These are phyloP conservation scores for Sherardia arvensis DNA, from an alignment of 257 asterid genomes.

Conservation along the genomic window DNA sequence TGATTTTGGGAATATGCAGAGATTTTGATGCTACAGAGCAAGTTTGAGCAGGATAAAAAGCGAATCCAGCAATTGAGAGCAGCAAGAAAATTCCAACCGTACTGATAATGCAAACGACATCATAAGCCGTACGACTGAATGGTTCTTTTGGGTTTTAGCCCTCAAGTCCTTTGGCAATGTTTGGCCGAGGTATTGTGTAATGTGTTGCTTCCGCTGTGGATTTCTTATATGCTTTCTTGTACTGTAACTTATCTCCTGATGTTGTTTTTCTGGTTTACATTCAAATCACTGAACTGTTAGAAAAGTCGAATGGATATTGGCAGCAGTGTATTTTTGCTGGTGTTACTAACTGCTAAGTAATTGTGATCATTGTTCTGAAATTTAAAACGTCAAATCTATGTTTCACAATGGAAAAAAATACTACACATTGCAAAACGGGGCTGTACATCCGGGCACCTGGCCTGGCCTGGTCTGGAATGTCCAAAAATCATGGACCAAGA, in stretches of 20 bases:
- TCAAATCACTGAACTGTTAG: not conserved
- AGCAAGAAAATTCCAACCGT: slow-evolving; percentile 79
- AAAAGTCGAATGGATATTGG: not conserved
- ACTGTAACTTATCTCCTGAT: not conserved
- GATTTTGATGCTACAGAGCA: slow-evolving; percentile 78
- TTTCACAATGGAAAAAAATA: no score
- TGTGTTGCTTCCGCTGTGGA: not conserved
- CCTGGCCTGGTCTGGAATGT: no score
- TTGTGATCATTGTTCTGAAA: not conserved
- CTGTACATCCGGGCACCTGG: no score
- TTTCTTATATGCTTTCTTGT: not conserved
- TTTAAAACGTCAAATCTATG: no score
- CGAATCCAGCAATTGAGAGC: slow-evolving; percentile 87
- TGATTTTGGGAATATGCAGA: slow-evolving; percentile 37
- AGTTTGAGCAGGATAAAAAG: slow-evolving; percentile 89
- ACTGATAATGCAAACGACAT: slow-evolving; percentile 20
- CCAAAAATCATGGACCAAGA: no score
- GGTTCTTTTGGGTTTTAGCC: no score
- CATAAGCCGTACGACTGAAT: not conserved
- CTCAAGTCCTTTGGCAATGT: not conserved
- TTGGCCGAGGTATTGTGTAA: not conserved
- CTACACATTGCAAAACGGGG: no score
- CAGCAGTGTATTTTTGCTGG: not conserved
- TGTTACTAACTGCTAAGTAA: not conserved
- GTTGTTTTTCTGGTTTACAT: not conserved